Percentiles rank a stretch among this genome's conserved stretches.
Conservation (phyloP, 2,329 filamentous ascomycete genomes). For the Ascochyta pisi region DNA sequence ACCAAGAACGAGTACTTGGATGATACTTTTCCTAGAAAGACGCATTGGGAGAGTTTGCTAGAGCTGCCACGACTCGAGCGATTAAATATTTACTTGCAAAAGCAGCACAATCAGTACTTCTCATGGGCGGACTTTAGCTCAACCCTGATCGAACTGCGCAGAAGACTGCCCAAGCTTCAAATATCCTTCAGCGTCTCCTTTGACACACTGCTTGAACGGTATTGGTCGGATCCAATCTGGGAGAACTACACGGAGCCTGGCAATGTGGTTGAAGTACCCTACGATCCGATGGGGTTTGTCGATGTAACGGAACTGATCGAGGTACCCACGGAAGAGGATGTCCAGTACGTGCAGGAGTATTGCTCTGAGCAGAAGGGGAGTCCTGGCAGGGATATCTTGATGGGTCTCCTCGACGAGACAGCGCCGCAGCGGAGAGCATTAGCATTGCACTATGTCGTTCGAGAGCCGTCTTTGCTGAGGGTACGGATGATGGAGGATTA, state of each 20-base stretch:
- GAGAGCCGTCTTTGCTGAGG: slow-evolving; percentile 31
- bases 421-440: slow-evolving; percentile 22
- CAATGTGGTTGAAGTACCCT: slow-evolving; percentile 3
- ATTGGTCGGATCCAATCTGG: slow-evolving; percentile 16
- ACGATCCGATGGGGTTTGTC: slow-evolving; percentile 19
- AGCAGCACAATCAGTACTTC: slow-evolving; percentile 5
- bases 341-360: slow-evolving; percentile 19
- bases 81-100: slow-evolving; percentile 21
- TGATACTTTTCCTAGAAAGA: not conserved
- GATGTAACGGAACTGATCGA: slow-evolving; percentile 19
- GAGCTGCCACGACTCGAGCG: slow-evolving; percentile 15
- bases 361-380: not conserved
- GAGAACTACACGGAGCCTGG: slow-evolving; percentile 1
- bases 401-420: slow-evolving; percentile 20
- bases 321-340: slow-evolving; percentile 18
- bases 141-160: slow-evolving; percentile 19
- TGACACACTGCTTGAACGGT: slow-evolving; percentile 15
- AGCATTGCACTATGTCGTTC: slow-evolving; percentile 27
- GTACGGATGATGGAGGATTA: slow-evolving; percentile 30
- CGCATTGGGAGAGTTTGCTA: slow-evolving; percentile 17
- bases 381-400: not conserved
- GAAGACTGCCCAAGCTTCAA: slow-evolving; percentile 3
- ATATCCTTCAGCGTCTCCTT: slow-evolving; percentile 22
- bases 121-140: slow-evolving; percentile 23
- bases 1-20: not conserved